Percentiles rank a stretch among this genome's conserved stretches.
Evolutionary conservation across 768 basidiomycete genomes (phyloP).

Genomic region (Mycena epipterygia): DNA sequence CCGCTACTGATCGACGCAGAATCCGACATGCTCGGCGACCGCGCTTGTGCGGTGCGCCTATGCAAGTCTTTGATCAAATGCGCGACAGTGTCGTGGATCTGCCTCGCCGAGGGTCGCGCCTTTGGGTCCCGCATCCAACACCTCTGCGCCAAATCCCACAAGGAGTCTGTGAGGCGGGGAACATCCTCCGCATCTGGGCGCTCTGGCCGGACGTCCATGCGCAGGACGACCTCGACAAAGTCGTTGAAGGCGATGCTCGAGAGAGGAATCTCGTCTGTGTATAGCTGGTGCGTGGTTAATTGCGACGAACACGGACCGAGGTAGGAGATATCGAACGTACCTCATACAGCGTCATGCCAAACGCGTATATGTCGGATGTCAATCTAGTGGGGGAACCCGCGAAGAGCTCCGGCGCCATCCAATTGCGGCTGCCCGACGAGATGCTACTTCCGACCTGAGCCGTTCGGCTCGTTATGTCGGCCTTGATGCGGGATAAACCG

Average conservation of each 20-base stretch:
- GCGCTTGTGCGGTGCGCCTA: no score
- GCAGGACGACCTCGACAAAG: not conserved
- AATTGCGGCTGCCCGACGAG: no score
- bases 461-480: conserved; percentile 41
- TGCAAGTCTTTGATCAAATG: not conserved
- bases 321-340: no score
- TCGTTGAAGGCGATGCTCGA: not conserved
- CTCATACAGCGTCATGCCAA: no score
- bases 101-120: not conserved
- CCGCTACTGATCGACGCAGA: no score
- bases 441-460: not conserved
- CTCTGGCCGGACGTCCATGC: not conserved
- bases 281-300: no score
- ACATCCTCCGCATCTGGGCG: not conserved
- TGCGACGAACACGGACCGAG: no score
- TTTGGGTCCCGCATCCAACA: not conserved
- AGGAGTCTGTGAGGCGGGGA: not conserved
- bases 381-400: no score
- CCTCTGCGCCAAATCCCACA: not conserved
- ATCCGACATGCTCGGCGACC: no score
- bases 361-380: no score
- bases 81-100: not conserved
- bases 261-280: no score
- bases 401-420: no score
- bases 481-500: conserved; percentile 43